A percentile compares a stretch with the other conserved stretches of the same genome.
Conservation (phyloP, 169 alveolate genomes). For the Cyclospora cayetanensis region DNA sequence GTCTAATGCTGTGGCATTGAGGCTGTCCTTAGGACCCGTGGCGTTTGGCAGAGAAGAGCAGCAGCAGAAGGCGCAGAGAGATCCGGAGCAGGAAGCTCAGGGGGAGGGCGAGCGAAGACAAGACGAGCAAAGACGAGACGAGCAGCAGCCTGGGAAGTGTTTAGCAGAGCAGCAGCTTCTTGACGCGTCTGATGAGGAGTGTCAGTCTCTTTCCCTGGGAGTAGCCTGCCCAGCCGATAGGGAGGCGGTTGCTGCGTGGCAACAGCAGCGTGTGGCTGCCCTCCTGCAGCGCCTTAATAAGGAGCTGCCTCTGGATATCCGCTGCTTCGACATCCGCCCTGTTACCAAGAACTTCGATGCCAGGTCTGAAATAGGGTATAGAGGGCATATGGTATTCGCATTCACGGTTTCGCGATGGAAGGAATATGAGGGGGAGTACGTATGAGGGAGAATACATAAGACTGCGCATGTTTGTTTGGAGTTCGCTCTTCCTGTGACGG, state of each 20-base stretch:
- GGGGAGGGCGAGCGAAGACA: background rate
- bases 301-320: conserved; percentile 4
- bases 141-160: background rate
- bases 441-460: background rate
- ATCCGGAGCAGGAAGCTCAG: background rate
- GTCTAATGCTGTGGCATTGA: conserved; percentile 80
- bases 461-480: background rate
- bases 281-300: conserved; percentile 33
- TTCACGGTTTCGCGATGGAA: background rate
- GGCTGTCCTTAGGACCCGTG: conserved; percentile 57
- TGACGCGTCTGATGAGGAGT: background rate
- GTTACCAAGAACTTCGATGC: conserved; percentile 62
- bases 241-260: background rate
- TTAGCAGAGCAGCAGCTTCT: background rate
- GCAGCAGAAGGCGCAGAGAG: background rate
- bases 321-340: conserved; percentile 12
- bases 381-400: conserved; percentile 1
- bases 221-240: background rate
- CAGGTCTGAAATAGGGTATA: background rate
- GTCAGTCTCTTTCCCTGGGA: background rate
- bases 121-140: background rate
- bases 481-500: background rate
- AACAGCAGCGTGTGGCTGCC: background rate
- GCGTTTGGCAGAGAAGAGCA: background rate
- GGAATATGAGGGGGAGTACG: background rate